Evolutionary conservation across 352 stramenopile genomes (phyloP).

Genomic region (Blastocystis hominis): DNA sequence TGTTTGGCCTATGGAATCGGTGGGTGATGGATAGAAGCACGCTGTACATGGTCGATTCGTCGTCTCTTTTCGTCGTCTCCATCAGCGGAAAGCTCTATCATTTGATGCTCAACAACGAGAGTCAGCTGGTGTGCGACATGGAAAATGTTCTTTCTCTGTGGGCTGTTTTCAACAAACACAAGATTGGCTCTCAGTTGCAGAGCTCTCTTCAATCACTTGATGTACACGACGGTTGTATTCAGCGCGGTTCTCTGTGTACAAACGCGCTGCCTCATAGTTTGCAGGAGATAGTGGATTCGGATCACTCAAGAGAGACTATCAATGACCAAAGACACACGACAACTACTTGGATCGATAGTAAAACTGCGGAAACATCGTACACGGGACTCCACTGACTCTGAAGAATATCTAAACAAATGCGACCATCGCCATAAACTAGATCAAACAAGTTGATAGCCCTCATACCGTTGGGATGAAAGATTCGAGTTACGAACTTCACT

Average conservation of each 20-base stretch:
- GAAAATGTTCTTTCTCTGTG: neutral
- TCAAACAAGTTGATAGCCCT: neutral
- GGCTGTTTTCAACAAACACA: constrained; percentile 48
- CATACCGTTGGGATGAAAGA: constrained; percentile 94
- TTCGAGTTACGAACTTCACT: constrained; percentile 95
- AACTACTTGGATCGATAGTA: constrained; percentile 83
- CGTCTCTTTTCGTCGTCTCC: neutral
- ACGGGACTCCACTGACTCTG: constrained; percentile 99
- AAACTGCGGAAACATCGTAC: constrained; percentile 97
- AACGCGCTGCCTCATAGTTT: constrained; percentile 88
- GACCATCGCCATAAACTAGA: constrained; percentile 76
- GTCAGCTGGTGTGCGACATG: neutral
- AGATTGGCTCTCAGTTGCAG: neutral
- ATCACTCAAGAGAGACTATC: constrained; percentile 92
- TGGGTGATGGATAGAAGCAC: neutral
- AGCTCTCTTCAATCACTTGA: constrained; percentile 95
- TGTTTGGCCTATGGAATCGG: neutral
- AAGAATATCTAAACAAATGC: constrained; percentile 95
- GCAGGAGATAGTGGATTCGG: constrained; percentile 95
- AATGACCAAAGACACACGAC: neutral
- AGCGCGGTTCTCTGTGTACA: constrained; percentile 95
- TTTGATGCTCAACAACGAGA: neutral
- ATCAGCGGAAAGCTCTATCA: neutral
- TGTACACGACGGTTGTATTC: constrained; percentile 97
- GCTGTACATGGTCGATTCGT: neutral